Evolutionary conservation across 2,329 filamentous ascomycete genomes (phyloP).

Genomic region (Camillea tinctor): DNA sequence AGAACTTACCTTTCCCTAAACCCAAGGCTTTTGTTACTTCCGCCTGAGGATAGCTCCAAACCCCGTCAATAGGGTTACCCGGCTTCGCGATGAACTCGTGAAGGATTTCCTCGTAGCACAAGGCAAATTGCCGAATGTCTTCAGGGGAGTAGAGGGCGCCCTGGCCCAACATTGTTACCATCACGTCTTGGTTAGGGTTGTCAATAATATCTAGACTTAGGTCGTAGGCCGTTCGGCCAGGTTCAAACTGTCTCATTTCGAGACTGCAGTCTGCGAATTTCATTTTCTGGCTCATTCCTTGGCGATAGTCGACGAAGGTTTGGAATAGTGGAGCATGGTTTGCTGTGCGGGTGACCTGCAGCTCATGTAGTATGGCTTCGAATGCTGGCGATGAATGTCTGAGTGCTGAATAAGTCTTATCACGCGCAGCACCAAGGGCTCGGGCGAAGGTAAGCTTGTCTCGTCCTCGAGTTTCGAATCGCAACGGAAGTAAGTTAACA

Average conservation of each 20-base stretch:
- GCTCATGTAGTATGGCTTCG: conserved; percentile 41
- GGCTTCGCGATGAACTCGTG: too few species aligned
- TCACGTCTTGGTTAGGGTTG: too few species aligned
- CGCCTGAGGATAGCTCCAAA: too few species aligned
- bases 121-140: too few species aligned
- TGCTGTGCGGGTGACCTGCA: conserved; percentile 13
- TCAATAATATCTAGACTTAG: neutral
- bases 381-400: conserved; percentile 43
- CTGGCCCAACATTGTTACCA: too few species aligned
- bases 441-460: too few species aligned
- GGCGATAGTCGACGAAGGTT: conserved; percentile 45
- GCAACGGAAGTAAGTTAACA: conserved; percentile 38
- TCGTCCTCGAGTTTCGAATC: conserved; percentile 1
- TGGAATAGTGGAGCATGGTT: conserved; percentile 45
- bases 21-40: too few species aligned
- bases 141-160: too few species aligned
- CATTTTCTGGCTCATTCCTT: conserved; percentile 23
- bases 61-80: too few species aligned
- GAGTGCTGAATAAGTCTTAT: conserved; percentile 27
- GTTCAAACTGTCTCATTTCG: neutral
- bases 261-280: neutral
- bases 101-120: too few species aligned
- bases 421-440: too few species aligned
- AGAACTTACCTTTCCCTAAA: too few species aligned
- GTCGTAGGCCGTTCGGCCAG: conserved; percentile 19